Conservation (phyloP, 1,284 basidiomycete species). For the Melanopsichium pennsylvanicum region DNA sequence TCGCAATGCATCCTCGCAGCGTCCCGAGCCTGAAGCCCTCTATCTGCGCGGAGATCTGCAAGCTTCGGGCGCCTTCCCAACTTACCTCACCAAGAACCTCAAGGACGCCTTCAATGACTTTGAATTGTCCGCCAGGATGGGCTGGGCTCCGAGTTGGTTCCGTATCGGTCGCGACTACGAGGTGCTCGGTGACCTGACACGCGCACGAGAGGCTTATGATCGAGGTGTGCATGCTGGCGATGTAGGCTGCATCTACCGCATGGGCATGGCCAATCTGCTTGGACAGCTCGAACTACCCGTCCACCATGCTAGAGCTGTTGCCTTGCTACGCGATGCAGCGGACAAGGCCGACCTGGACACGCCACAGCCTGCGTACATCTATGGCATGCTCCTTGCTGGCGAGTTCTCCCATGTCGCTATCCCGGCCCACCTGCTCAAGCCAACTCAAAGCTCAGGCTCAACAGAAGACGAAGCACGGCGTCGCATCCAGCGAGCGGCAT, state of each 20-base stretch:
- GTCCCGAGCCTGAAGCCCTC: conserved; percentile 76
- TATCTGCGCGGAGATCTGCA: conserved; percentile 78
- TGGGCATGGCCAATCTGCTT: conserved; percentile 85
- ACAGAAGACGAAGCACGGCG: conserved; percentile 46
- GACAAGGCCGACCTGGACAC: conserved; percentile 76
- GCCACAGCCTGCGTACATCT: conserved; percentile 83
- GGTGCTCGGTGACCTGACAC: conserved; percentile 75
- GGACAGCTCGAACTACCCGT: conserved; percentile 79
- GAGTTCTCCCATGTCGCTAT: conserved; percentile 64
- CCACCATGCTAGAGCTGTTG: conserved; percentile 73
- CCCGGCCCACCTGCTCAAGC: conserved; percentile 37
- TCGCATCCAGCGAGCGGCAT: conserved; percentile 80
- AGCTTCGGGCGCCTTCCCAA: conserved; percentile 72
- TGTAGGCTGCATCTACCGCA: conserved; percentile 76
- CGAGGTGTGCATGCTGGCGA: conserved; percentile 76
- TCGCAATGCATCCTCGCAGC: conserved; percentile 37
- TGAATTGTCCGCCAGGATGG: conserved; percentile 63
- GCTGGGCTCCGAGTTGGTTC: conserved; percentile 74
- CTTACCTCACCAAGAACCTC: conserved; percentile 72
- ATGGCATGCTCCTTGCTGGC: conserved; percentile 80
- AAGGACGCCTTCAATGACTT: conserved; percentile 86
- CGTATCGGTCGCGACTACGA: conserved; percentile 89
- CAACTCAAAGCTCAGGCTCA: conserved; percentile 57
- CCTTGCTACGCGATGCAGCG: conserved; percentile 80
- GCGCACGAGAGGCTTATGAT: conserved; percentile 83